Evolutionary conservation across 2,329 filamentous ascomycete genomes (phyloP), one percentile per base, ranked within the genome.

Genomic region (Calycina marina): DNA sequence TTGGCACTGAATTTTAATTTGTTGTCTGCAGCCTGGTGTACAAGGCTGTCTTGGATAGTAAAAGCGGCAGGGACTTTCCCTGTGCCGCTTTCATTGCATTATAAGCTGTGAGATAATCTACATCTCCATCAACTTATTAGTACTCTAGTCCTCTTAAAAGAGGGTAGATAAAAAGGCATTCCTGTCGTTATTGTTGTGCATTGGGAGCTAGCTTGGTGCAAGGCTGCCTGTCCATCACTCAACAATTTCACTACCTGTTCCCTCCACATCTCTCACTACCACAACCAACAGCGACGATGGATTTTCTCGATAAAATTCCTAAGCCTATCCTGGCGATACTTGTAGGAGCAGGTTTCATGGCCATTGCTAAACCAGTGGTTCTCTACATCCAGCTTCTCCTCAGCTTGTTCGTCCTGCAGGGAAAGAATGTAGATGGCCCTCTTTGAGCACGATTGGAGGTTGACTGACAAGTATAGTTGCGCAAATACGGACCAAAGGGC

Each of bases 401-500:
- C 37, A 77, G 72, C 52, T 59, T 77, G 24, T 84, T 86, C 49
- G 52, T 86, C 36, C 62, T 85, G 6, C 62, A 62, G 40, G 74
- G 74, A 32, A 69, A 62, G 40, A 70, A 69, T 42, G 73, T 77
- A 58, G 48, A 68, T 53, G 14, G n/a, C 18, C 24, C 18, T 13
- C 9, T 24, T 20, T 25, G 12, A 16, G 24, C 18, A 13, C 27
- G 14, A 4, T 5, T 6, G 17, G 30, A 40, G 43, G 24, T 39
- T 39, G 26, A 31, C 13, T 12, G 3, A 15, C 38, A 28, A 32
- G 37, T n/a, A 22, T 37, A 93, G 88, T 75, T 98, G 37, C 77
- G 77, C 47, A 84, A 79, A 45, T 96, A 93, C 60, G 90, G 86
- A 45, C 79, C 79, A 47, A 83, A 84, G 50, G 88, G 88, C 40